Evolutionary conservation across 495 filamentous ascomycete genomes (phyloP), one percentile per base, ranked within the genome.

Genomic region (Neurospora africana): DNA sequence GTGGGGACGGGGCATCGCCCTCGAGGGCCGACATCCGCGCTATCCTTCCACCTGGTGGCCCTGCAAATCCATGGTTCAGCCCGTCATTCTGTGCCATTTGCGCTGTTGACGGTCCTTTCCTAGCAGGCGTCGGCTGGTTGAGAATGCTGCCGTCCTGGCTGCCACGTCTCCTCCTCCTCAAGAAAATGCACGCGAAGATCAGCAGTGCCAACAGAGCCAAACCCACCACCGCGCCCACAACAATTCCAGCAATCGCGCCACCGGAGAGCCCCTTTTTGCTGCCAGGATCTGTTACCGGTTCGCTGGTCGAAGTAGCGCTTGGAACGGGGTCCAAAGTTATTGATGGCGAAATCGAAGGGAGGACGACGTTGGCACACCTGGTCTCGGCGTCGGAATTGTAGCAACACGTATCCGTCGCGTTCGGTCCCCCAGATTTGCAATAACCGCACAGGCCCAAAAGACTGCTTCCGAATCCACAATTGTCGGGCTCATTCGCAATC

Each of bases 21-120:
- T 98, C 94, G 40, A 99, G 82, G 15, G 96, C 96, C 38, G 95
- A 94, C 96, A 99, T 98, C 41, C 96, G 89, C 10, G 95, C 91
- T 68, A 99, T 94, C 58, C 96, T 89, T 41, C 93, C 94, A 38
- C 94, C 95, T 43, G 94, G 91, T 33, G 95, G 86, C 38, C 91
- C 85, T 73, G 92, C 91, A 74, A 91, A 92, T 40, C 87, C 89
- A 71, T 86, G 83, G 2, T 65, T 65, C 17, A 89, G 87, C 38
- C 85, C 77, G 23, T 80, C 75, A 13, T 74, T 74, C 10, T 80
- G 78, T 6, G 81, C 76, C 72, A 78, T 75, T 61, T 78, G 79
- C 11, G 71, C 43, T n/a, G 80, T 77, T 11, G 81, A 75, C 39
- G 78, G 80, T 36, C 84, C 85, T 71, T 86, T 89, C 68, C 93